Evolutionary conservation across 1,139 yeast genomes (phyloP), one percentile per base, ranked within the genome.

Genomic region (Eremothecium coryli): DNA sequence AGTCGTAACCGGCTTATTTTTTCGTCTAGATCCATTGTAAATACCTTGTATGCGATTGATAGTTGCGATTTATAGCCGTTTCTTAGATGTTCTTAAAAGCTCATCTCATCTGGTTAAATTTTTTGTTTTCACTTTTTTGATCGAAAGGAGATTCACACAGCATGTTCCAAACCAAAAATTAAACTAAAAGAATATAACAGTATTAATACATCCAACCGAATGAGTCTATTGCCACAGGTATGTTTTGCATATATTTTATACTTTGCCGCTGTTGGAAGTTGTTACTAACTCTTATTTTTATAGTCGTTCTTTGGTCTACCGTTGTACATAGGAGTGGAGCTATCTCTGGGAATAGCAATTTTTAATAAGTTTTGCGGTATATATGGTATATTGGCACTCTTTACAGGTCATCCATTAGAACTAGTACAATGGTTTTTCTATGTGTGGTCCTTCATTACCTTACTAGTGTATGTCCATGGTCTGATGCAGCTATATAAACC

Each of bases 321-420:
- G 3, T 69, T 90, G 27, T 84, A 80, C 52, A 69, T 82, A 23
- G 97, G 96, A 7, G 94, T 86, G 16, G 97, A 90, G 56, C 56
- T 85, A 9, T 73, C 82, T 16, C 64, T 86, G n/a, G 81, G 85
- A 2, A 66, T 82, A 24, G 80, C 93, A 15, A 72, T 86, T 31
- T 68, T 88, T 48, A 88, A 90, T 63, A 88, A 88, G 57, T 85
- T 90, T 42, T 78, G 94, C 38, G 96, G 97, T 7, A 65, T 78
- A 18, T 90, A 80, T 58, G 98, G 97, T 18, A 65, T 88, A 26
- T 64, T 88, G 23, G 86, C 97, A 1, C 61, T 90, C 28, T 71
- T 90, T 51, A 88, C 96, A 0, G 93, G 95, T 2, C 95, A 86
- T 51, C 93, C 93, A 2, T 68, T 88, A 39, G 78, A 77, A 43